Percentiles rank a stretch among this genome's conserved stretches.
Evolutionary conservation across 2,329 filamentous ascomycete genomes (phyloP).

Genomic region (Botrytis pseudocinerea): DNA sequence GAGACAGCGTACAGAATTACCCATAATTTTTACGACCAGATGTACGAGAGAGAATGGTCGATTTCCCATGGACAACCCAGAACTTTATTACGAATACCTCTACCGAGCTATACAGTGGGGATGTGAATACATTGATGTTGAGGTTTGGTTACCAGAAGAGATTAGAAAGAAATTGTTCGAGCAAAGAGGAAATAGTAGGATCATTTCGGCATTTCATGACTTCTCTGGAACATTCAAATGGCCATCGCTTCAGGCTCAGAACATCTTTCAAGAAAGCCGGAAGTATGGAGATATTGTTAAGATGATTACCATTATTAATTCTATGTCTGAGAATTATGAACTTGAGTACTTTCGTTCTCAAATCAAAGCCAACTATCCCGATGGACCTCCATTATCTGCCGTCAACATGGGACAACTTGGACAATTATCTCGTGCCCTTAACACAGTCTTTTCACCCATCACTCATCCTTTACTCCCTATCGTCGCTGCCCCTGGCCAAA

Average conservation of each 20-base stretch:
- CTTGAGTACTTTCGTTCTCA: constrained; percentile 84
- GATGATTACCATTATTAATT: constrained; percentile 83
- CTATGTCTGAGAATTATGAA: constrained; percentile 85
- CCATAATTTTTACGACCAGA: constrained; percentile 86
- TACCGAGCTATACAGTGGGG: constrained; percentile 85
- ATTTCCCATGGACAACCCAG: constrained; percentile 79
- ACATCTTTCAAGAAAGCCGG: constrained; percentile 69
- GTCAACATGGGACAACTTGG: constrained; percentile 88
- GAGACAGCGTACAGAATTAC: constrained; percentile 79
- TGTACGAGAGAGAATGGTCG: constrained; percentile 80
- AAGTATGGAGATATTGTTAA: constrained; percentile 84
- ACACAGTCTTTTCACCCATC: constrained; percentile 84
- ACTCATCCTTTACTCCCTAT: constrained; percentile 82
- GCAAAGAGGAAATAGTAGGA: constrained; percentile 73
- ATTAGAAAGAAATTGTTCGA: constrained; percentile 69
- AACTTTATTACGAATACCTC: constrained; percentile 76
- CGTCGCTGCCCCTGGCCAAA: constrained; percentile 81
- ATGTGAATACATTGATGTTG: constrained; percentile 86
- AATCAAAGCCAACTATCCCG: constrained; percentile 67
- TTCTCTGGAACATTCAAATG: constrained; percentile 83
- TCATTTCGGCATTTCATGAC: constrained; percentile 91
- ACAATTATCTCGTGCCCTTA: constrained; percentile 79
- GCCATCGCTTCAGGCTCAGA: constrained; percentile 71
- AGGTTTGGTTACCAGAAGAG: constrained; percentile 79
- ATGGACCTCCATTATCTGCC: constrained; percentile 73